Conservation (phyloP, 2,329 filamentous ascomycete genomes). For the Thelonectria olida region DNA sequence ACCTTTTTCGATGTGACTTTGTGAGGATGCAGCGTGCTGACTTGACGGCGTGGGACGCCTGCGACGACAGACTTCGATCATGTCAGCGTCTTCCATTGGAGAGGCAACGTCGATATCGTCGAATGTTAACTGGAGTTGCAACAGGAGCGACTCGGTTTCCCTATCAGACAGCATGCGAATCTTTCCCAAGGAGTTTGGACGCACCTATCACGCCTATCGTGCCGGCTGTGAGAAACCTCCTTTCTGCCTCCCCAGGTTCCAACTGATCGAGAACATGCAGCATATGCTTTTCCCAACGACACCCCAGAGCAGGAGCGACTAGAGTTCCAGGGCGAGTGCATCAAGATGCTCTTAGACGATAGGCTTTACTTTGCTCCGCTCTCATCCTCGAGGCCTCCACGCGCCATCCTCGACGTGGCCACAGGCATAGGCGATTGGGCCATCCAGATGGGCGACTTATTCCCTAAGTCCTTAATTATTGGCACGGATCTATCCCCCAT, state of each 20-base stretch:
- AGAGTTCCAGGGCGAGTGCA: slow-evolving; percentile 45
- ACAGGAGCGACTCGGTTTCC: slow-evolving; percentile 11
- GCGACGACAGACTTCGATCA: too few relatives aligned
- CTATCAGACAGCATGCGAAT: slow-evolving; percentile 46
- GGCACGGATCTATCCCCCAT: too few relatives aligned
- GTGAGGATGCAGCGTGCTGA: neutral
- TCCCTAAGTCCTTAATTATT: too few relatives aligned
- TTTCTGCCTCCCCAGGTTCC: neutral
- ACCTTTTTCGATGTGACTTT: neutral
- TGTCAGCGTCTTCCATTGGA: neutral
- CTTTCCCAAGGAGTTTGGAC: slow-evolving; percentile 51
- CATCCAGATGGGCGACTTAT: too few relatives aligned
- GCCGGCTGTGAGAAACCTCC: too few relatives aligned
- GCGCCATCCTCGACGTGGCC: slow-evolving; percentile 50
- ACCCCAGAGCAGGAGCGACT: slow-evolving; percentile 50
- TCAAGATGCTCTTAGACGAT: slow-evolving; percentile 47
- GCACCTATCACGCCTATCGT: too few relatives aligned
- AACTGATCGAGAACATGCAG: slow-evolving; percentile 39
- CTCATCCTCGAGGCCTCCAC: slow-evolving; percentile 42
- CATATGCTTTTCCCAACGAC: slow-evolving; percentile 57
- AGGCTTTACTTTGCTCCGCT: slow-evolving; percentile 52
- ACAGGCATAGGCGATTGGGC: slow-evolving; percentile 65
- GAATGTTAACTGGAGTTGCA: neutral
- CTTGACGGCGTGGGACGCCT: too few relatives aligned
- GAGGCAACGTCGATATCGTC: too few relatives aligned